phyloP scores from a whole-genome alignment of 2,329 filamentous ascomycete species.

The Diaporthe sp. region DNA sequence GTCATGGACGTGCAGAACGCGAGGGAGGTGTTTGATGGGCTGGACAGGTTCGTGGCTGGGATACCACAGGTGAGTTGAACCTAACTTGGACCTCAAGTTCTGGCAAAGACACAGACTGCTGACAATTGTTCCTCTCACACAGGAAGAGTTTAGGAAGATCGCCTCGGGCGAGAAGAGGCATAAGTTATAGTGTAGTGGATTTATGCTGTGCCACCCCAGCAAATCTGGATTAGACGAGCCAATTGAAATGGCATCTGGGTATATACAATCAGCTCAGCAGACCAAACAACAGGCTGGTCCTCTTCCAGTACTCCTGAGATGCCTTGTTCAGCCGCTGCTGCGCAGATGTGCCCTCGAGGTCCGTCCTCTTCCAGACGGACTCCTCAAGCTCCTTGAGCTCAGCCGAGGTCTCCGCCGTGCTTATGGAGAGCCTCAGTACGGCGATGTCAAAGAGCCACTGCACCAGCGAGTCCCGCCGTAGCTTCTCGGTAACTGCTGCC shows the following conservation, averaged over 20 bases:
- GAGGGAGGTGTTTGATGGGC: constrained; percentile 85
- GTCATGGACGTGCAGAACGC: constrained; percentile 82
- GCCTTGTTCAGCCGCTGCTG: constrained; percentile 70
- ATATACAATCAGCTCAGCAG: constrained; percentile 66
- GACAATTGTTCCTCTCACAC: neutral
- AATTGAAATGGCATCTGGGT: constrained; percentile 19
- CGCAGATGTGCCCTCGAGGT: constrained; percentile 62
- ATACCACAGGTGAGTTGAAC: constrained; percentile 73
- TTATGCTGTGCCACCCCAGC: neutral
- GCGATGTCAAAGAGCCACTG: constrained; percentile 74
- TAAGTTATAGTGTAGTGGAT: constrained; percentile 73
- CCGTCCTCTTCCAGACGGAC: constrained; percentile 58
- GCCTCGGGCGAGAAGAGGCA: constrained; percentile 92
- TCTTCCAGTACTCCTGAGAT: constrained; percentile 84
- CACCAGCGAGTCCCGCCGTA: constrained; percentile 61
- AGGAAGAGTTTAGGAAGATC: constrained; percentile 85
- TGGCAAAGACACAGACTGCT: neutral
- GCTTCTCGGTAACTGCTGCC: constrained; percentile 39
- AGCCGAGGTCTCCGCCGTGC: constrained; percentile 39
- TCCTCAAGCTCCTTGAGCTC: constrained; percentile 60
- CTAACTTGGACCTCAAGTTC: neutral
- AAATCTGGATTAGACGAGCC: neutral
- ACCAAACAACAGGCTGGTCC: constrained; percentile 85
- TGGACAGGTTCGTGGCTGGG: constrained; percentile 84
- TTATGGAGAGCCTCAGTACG: constrained; percentile 56